Evolutionary conservation across 176 grass and related monocot genomes (phyloP).

Genomic region (Oryza longistaminata): DNA sequence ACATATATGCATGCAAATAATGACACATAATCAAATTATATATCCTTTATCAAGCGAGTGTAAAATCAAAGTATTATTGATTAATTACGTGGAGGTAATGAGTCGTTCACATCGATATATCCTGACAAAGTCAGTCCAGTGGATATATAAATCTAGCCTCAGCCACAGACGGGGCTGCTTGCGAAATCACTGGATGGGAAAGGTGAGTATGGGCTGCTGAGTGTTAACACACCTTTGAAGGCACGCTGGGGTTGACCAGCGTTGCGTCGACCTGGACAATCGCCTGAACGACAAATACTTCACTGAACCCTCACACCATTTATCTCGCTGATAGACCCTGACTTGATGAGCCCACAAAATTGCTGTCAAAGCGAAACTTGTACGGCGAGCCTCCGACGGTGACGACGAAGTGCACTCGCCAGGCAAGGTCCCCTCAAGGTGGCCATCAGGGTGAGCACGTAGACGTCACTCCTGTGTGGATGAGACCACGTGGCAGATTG

Average conservation of each 20-base stretch:
- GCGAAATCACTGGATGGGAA: background rate
- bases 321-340: background rate
- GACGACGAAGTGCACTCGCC: background rate
- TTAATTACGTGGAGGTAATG: no score
- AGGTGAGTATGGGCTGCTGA: no score
- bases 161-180: background rate
- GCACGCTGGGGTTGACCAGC: no score
- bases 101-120: no score
- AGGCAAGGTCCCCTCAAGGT: background rate
- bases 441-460: background rate
- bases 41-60: no score
- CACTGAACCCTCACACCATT: background rate
- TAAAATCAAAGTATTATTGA: no score
- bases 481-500: background rate
- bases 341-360: background rate
- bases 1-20: no score
- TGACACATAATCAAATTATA: no score
- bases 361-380: background rate
- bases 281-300: background rate
- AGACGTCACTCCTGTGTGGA: conserved; percentile 8
- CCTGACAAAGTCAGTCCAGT: no score
- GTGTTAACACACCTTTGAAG: no score
- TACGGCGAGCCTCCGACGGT: background rate
- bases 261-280: background rate
- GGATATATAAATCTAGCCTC: background rate